Base-by-base conservation (phyloP, 768 basidiomycete species). In the Mycena rosella region DNA sequence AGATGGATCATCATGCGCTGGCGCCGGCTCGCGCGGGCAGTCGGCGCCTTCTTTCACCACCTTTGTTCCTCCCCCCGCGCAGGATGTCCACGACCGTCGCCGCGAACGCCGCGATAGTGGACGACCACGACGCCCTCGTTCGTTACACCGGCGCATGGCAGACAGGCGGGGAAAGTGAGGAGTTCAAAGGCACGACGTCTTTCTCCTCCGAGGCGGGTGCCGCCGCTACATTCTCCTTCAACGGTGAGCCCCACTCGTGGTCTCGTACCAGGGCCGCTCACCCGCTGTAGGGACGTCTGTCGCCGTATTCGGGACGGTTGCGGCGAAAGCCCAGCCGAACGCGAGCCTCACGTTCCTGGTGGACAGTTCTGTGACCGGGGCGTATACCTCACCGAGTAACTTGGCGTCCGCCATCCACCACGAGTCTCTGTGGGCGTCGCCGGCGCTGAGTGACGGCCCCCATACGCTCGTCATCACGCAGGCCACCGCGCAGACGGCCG, bases 401-500 rank as follows among this genome's bases (percentile, higher is more conserved):
- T 20, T 63, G 11, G 32, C 48, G 22, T 9, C 36, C 36, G 48
- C 29, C 2, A 2, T 47, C 17, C 45, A 59, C 55, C 47, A 52
- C 38, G 5, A 20, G 15, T 24, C 48, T 4, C 47, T 65, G 18
- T 65, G 36, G 34, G 42, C 55, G 11, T 57, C 55, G 24, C 55
- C 54, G 27, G 3, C 55, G 0, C 34, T 65, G 22, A 34, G 27
- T 18, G n/a, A 59, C 36, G 48, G 64, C 10, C 6, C 45, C 7
- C 64, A 65, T 49, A 65, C 55, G 15, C 48, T 65, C 22, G 64
- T 65, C 1, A 53, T 65, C 38, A 57, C 55, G 11, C 64, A 65
- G 22, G 32, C 30, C 18, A 10, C 5, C 2, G 38, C 53, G 44
- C 1, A 5, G 48, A 30, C 48, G 6, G 2, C 38, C 6, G 56